Evolutionary conservation across 2,329 filamentous ascomycete species (phyloP), one percentile per base, ranked within the genome.

Genomic region (Botrytis byssoidea): DNA sequence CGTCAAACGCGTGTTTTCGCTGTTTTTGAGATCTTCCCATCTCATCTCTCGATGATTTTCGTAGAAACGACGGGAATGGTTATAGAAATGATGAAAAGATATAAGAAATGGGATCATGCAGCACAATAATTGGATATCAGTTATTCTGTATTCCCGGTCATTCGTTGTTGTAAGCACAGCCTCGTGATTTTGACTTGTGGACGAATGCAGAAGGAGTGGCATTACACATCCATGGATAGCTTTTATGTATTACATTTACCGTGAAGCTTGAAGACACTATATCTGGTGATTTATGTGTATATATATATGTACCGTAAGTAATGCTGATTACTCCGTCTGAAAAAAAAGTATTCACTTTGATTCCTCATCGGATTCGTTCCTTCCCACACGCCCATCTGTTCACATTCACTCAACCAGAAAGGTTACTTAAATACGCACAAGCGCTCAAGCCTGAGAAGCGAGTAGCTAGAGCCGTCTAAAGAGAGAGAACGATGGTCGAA

Each of bases 231-330:
- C 2, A 32, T 32, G 32, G 32, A 32, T 4, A 5, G 4, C 1
- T 25, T 9, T 4, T 22, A 1, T 0, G 9, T 25, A 0, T 48
- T 9, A 0, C 9, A 2, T 5, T 4, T 12, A 25, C 48, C 25
- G 14, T 14, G 48, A 25, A 14, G 4, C 10, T n/a, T n/a, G 25
- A 14, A n/a, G 32, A n/a, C 3, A 14, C n/a, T 6, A 7, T 51
- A 0, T 14, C 25, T 51, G 25, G 2, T n/a, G 25, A 12, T 51
- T 1, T 0, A 51, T 25, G 1, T 25, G 1, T 25, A 12, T 5
- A 48, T 48, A 25, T 48, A 25, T 48, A 25, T 1, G 9, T 10
- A 25, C 20, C 4, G 9, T 5, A 25, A 25, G 6, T 44, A 46
- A 46, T 20, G n/a, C 48, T n/a, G 4, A n/a, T 12, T 25, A 25